Evolutionary conservation across 2,329 filamentous ascomycete genomes (phyloP).

Genomic region (Trichoderma oligosporum): DNA sequence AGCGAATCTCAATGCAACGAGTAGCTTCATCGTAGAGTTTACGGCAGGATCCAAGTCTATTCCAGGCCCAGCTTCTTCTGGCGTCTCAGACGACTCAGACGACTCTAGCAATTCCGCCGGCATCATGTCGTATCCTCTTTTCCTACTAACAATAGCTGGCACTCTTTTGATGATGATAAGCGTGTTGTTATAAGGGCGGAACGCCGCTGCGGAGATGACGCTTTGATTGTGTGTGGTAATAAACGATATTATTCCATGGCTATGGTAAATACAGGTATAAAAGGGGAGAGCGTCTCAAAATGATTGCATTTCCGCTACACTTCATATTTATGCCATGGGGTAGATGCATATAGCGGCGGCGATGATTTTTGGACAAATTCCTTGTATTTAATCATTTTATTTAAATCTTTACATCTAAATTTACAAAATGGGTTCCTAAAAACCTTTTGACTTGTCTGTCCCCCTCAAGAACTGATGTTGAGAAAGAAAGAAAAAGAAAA

Average conservation of each 20-base stretch:
- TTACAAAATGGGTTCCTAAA: too few relatives aligned
- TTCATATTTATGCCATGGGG: too few relatives aligned
- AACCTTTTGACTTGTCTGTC: too few relatives aligned
- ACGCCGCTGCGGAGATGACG: background rate
- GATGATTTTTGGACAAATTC: too few relatives aligned
- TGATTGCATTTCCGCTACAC: too few relatives aligned
- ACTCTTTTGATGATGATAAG: conserved; percentile 2
- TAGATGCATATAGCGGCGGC: too few relatives aligned
- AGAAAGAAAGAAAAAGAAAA: too few relatives aligned
- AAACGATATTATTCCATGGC: background rate
- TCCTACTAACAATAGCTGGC: background rate
- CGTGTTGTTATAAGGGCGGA: background rate
- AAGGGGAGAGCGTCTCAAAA: too few relatives aligned
- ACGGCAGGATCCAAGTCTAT: conserved; percentile 36
- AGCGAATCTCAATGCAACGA: conserved; percentile 47
- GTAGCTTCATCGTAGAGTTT: conserved; percentile 46
- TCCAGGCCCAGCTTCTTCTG: conserved; percentile 28
- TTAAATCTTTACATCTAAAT: too few relatives aligned
- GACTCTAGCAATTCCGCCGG: background rate
- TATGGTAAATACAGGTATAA: too few relatives aligned
- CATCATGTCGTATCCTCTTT: background rate
- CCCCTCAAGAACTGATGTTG: too few relatives aligned
- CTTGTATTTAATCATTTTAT: too few relatives aligned
- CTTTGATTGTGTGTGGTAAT: background rate
- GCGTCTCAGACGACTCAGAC: background rate